These are phyloP conservation scores for Solanum commersonii DNA, from an alignment of 257 asterid species.

Conservation along the genomic window DNA sequence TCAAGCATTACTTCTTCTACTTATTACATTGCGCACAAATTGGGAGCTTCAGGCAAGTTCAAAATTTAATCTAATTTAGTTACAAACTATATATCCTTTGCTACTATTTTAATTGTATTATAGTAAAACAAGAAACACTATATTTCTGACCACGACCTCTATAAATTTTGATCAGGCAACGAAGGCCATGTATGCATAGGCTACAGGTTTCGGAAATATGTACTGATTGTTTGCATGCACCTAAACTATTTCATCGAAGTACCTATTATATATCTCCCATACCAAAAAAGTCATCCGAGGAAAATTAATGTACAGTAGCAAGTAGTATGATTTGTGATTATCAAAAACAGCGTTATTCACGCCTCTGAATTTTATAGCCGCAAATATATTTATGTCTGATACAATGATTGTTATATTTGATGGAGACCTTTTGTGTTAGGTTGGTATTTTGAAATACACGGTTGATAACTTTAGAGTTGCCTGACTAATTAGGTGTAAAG, in stretches of 20 bases:
- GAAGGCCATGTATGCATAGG: not conserved
- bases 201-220: not conserved
- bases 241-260: not conserved
- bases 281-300: not conserved
- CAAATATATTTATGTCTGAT: not conserved
- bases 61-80: not conserved
- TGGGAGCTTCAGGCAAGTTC: constrained; percentile 21
- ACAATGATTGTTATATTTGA: not conserved
- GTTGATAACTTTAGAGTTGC: too few relatives aligned
- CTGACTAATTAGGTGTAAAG: not conserved
- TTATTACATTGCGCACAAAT: constrained; percentile 7
- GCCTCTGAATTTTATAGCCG: not conserved
- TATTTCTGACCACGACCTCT: not conserved
- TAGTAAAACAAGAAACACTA: not conserved
- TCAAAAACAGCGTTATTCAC: not conserved
- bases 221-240: too few relatives aligned
- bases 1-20: constrained; percentile 16
- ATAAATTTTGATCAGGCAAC: not conserved
- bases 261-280: too few relatives aligned
- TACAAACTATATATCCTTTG: not conserved
- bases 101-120: not conserved
- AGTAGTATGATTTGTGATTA: not conserved
- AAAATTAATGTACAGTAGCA: not conserved
- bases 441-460: not conserved
- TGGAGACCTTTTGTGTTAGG: not conserved